These are phyloP conservation scores for Earliella scabrosa DNA, from an alignment of 1,284 basidiomycete genomes.

Conservation along the genomic window DNA sequence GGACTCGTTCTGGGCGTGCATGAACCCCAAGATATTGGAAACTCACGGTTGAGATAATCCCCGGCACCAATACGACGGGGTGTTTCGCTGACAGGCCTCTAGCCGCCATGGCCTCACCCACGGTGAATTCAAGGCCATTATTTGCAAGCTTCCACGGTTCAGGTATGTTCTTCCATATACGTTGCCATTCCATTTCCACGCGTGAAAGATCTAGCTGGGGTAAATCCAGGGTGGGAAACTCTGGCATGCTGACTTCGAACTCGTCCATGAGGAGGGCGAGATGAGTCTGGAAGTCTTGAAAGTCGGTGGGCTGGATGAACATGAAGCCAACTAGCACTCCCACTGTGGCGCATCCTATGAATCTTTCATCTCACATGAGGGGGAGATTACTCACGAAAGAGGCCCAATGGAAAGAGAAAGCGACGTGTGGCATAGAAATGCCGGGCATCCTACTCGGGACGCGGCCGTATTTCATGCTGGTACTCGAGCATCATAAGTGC, in stretches of 20 bases:
- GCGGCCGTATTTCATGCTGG: not conserved
- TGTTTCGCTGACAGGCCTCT: constrained; percentile 74
- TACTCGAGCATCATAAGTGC: not conserved
- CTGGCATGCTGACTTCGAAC: constrained; percentile 57
- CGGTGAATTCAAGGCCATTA: constrained; percentile 84
- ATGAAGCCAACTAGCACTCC: constrained; percentile 64
- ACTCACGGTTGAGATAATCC: constrained; percentile 75
- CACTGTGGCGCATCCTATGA: constrained; percentile 44
- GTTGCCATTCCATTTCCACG: constrained; percentile 70
- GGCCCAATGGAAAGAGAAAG: constrained; percentile 53
- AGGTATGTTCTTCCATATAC: constrained; percentile 66
- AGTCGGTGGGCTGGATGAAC: constrained; percentile 63
- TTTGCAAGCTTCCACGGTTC: constrained; percentile 83
- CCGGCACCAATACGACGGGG: constrained; percentile 84
- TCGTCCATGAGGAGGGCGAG: constrained; percentile 44
- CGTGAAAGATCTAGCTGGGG: constrained; percentile 63
- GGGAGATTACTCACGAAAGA: constrained; percentile 42
- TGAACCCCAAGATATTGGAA: too few relatives aligned
- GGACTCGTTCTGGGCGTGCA: too few relatives aligned
- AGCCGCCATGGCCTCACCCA: constrained; percentile 73
- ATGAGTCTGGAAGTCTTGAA: constrained; percentile 50
- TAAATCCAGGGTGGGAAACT: constrained; percentile 59
- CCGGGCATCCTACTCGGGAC: constrained; percentile 13
- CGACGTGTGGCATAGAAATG: constrained; percentile 40
- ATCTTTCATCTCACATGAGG: too few relatives aligned